Evolutionary conservation across 2,329 filamentous ascomycete genomes (phyloP), one percentile per base, ranked within the genome.

Genomic region (Diplodia corticola): DNA sequence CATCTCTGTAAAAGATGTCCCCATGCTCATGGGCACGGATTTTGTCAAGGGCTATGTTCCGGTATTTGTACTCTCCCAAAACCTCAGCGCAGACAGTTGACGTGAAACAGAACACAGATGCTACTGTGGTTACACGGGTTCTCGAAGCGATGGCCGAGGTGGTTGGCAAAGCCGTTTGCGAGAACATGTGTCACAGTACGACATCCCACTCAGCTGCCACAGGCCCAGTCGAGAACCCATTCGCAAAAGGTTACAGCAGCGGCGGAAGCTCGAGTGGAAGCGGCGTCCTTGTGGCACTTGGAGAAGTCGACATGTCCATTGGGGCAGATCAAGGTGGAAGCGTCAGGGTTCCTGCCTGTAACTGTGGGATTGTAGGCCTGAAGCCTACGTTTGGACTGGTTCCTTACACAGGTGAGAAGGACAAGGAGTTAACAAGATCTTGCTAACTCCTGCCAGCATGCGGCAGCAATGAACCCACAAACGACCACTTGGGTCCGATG

Each of bases 341-440:
- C 24, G 80, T 84, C 20, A 75, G 82, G 0, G 78, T 83, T 0
- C 81, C 82, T 1, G 75, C 81, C 3, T 76, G 71, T 28, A 73
- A 74, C 33, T 75, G 73, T 55, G 76, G 76, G 2, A 65, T 75
- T 46, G 79, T 81, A 3, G 82, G 82, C 0, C 73, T 85, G 26
- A 86, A 86, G 68, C 83, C 84, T 0, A 86, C 83, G 0, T 79
- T 82, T 64, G 80, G 82, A 0, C 74, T 85, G 0, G 78, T 86
- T 0, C 84, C 84, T 0, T 86, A 80, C 63, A 86, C 81, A 0
- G 84, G 82, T 64, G 28, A 20, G 49, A 44, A n/a, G 7, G 10
- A 9, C 12, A 20, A 22, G 13, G 4, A 4, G 2, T 12, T 12
- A 0, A 1, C 12, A 7, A n/a, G 9, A n/a, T 5, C 12, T 15